These are phyloP conservation scores for Elsinoe perseae DNA, from an alignment of 2,329 filamentous ascomycete species.

Conservation along the genomic window DNA sequence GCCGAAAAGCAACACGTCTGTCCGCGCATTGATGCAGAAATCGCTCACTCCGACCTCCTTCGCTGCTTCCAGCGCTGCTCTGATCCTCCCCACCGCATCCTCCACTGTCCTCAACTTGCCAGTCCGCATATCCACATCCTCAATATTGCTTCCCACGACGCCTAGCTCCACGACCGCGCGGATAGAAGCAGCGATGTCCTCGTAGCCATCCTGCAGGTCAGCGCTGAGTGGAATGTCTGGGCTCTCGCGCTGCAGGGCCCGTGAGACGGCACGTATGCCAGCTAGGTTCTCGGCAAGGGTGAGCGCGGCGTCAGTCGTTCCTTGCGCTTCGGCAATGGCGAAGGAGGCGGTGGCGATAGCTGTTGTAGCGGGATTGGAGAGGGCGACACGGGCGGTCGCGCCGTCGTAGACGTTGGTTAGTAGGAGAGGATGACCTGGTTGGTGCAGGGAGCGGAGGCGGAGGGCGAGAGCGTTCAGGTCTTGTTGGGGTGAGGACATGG, in stretches of 20 bases:
- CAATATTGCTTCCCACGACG: conserved; percentile 52
- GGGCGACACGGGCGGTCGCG: conserved; percentile 41
- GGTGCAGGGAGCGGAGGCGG: conserved; percentile 38
- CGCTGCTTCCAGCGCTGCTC: conserved; percentile 38
- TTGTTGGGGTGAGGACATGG: no score
- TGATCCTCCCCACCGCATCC: conserved; percentile 44
- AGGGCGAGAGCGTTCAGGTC: background rate
- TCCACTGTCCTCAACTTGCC: conserved; percentile 35
- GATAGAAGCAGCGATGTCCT: conserved; percentile 41
- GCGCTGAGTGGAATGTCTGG: conserved; percentile 46
- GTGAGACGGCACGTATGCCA: conserved; percentile 37
- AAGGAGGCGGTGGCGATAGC: conserved; percentile 35
- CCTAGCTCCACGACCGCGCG: conserved; percentile 42
- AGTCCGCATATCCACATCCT: conserved; percentile 42
- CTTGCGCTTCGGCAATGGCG: conserved; percentile 29
- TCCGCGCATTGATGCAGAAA: conserved; percentile 53
- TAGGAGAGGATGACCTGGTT: conserved; percentile 45
- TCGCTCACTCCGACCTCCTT: conserved; percentile 43
- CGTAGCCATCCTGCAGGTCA: conserved; percentile 56
- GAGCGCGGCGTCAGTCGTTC: conserved; percentile 35
- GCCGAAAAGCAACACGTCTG: conserved; percentile 45
- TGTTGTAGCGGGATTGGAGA: conserved; percentile 37
- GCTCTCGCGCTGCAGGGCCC: conserved; percentile 34
- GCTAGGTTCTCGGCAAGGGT: conserved; percentile 46
- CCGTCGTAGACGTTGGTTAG: conserved; percentile 52